A percentile compares a stretch with the other conserved stretches of the same genome.
Conservation (phyloP, 1,284 basidiomycete species). For the Fomitiporia mediterranea region DNA sequence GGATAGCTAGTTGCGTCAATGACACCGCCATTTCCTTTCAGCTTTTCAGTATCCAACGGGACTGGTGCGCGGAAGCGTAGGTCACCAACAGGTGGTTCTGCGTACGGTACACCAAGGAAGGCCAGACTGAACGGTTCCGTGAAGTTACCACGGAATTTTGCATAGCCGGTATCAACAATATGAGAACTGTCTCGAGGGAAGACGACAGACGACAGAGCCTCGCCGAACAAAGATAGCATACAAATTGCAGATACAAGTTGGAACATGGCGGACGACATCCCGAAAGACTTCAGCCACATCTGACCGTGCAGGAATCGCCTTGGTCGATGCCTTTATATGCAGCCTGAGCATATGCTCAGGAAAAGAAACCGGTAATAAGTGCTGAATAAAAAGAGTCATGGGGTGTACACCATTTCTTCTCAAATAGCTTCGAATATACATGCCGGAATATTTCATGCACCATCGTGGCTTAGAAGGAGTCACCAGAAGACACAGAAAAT, state of each 20-base stretch:
- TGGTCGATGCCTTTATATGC: no score
- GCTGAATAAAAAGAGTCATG: no score
- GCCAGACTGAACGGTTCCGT: conserved; percentile 50
- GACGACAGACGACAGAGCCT: not conserved
- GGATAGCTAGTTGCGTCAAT: conserved; percentile 49
- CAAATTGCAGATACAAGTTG: not conserved
- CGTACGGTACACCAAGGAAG: conserved; percentile 46
- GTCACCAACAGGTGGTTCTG: conserved; percentile 36
- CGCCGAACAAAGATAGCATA: not conserved
- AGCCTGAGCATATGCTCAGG: no score
- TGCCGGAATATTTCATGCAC: no score
- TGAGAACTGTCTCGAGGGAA: not conserved
- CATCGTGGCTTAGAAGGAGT: no score
- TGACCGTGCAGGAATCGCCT: no score
- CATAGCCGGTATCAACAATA: conserved; percentile 25
- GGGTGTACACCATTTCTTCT: no score
- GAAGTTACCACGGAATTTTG: conserved; percentile 44
- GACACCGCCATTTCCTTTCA: conserved; percentile 36
- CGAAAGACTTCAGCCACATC: not conserved
- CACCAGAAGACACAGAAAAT: no score
- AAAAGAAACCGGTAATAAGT: no score
- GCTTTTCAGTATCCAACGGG: conserved; percentile 31
- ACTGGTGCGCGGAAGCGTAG: conserved; percentile 38
- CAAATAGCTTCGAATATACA: no score
- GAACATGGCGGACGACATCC: not conserved